Evolutionary conservation across 1,284 basidiomycete genomes (phyloP).

Genomic region (Bondarzewia mesenterica): DNA sequence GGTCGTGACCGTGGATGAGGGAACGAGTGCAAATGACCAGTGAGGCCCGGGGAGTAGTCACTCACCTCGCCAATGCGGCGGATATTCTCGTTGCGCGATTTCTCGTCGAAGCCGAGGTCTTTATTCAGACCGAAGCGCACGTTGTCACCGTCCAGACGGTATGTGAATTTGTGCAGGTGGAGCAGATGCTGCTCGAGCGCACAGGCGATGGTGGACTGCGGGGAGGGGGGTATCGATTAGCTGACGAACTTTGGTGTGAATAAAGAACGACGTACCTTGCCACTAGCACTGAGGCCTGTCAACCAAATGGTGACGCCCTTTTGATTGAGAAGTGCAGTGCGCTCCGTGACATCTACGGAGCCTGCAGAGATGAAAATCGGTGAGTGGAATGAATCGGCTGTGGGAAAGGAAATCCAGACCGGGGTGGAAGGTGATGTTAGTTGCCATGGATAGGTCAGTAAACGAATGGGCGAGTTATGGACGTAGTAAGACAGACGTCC

Average conservation of each 20-base stretch:
- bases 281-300: conserved; percentile 88
- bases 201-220: conserved; percentile 92
- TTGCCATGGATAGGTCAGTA: conserved; percentile 70
- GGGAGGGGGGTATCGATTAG: conserved; percentile 11
- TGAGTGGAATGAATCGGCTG: conserved; percentile 1
- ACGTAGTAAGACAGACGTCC: too few relatives aligned
- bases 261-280: conserved; percentile 52
- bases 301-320: conserved; percentile 90
- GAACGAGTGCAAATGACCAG: neutral
- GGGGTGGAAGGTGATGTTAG: conserved; percentile 82
- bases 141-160: conserved; percentile 96
- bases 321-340: conserved; percentile 63
- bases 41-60: neutral
- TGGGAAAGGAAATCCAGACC: conserved; percentile 25
- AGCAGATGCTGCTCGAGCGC: conserved; percentile 96
- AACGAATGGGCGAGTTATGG: too few relatives aligned
- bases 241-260: neutral
- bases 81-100: conserved; percentile 95
- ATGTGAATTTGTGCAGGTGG: conserved; percentile 79
- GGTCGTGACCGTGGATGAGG: neutral
- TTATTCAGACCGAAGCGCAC: conserved; percentile 96
- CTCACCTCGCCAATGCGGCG: conserved; percentile 91
- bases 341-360: conserved; percentile 64
- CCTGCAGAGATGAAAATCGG: conserved; percentile 36
- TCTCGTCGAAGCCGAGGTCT: conserved; percentile 95